Percentiles rank a stretch among this genome's conserved stretches.
Conservation (phyloP, 345 rosid species). For the Rhodomyrtus tomentosa region DNA sequence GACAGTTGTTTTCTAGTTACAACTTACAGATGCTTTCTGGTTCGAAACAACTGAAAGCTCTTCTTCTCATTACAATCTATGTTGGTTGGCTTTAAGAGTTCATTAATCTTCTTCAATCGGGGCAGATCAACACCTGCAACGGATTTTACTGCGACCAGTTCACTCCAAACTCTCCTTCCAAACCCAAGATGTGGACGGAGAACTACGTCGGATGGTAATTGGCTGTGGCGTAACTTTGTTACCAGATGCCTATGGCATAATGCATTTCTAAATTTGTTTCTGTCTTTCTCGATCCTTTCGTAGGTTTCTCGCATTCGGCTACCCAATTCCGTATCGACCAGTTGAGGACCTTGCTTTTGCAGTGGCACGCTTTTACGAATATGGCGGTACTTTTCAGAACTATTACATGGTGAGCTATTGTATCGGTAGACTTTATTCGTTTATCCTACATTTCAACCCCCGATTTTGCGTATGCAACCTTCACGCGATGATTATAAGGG, state of each 20-base stretch:
- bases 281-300: not conserved
- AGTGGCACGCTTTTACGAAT: conserved; percentile 50
- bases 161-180: conserved; percentile 42
- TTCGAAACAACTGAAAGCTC: not conserved
- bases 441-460: not conserved
- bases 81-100: not conserved
- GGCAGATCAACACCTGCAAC: conserved; percentile 66
- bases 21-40: not conserved
- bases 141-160: conserved; percentile 56
- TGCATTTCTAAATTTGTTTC: not conserved
- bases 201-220: conserved; percentile 53
- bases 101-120: not conserved
- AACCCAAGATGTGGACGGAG: conserved; percentile 66
- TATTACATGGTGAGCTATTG: conserved; percentile 44
- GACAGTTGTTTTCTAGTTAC: not conserved
- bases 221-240: not conserved
- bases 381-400: conserved; percentile 56
- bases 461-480: not conserved
- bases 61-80: not conserved
- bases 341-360: conserved; percentile 65
- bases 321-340: conserved; percentile 51
- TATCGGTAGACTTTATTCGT: not conserved
- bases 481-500: not conserved
- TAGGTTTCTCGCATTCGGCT: conserved; percentile 57
- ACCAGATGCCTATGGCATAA: not conserved